These are phyloP conservation scores for Oryza glaberrima DNA, from an alignment of 176 grass and related monocot species.

Conservation along the genomic window DNA sequence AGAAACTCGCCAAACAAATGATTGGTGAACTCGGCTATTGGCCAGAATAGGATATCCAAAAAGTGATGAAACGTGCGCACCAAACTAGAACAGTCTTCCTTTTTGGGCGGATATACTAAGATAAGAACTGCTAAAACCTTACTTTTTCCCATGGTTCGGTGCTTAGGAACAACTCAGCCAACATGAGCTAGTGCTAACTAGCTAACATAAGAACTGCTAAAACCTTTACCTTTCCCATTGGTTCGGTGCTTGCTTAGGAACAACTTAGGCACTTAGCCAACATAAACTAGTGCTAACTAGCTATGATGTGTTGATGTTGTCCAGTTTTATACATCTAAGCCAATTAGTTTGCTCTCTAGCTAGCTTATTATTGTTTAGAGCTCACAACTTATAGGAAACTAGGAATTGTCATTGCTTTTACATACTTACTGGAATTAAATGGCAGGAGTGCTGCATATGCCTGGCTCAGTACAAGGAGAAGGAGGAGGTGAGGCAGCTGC, in stretches of 20 bases:
- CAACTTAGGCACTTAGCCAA: not conserved
- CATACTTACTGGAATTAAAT: not conserved
- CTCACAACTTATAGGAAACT: not conserved
- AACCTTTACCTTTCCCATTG: constrained; percentile 32
- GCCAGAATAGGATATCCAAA: constrained; percentile 8
- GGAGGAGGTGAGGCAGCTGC: constrained; percentile 90
- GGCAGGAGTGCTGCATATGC: constrained; percentile 97
- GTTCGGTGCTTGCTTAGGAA: not conserved
- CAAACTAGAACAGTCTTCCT: constrained; percentile 13
- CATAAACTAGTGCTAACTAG: constrained; percentile 11
- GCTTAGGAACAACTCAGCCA: not conserved
- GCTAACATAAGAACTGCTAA: constrained; percentile 23
- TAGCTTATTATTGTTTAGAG: not conserved
- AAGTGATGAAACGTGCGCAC: constrained; percentile 39
- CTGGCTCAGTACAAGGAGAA: constrained; percentile 79
- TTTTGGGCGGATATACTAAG: constrained; percentile 36
- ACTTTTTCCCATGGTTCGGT: constrained; percentile 18
- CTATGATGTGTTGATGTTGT: not conserved
- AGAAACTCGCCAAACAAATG: constrained; percentile 30
- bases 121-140: constrained; percentile 38
- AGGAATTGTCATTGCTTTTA: not conserved
- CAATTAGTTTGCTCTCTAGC: too few relatives aligned
- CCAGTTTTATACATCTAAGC: not conserved
- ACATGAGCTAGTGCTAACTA: not conserved
- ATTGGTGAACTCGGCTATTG: constrained; percentile 29